phyloP scores from a whole-genome alignment of 805 yeast species.

The Saturnispora gosingensis region DNA sequence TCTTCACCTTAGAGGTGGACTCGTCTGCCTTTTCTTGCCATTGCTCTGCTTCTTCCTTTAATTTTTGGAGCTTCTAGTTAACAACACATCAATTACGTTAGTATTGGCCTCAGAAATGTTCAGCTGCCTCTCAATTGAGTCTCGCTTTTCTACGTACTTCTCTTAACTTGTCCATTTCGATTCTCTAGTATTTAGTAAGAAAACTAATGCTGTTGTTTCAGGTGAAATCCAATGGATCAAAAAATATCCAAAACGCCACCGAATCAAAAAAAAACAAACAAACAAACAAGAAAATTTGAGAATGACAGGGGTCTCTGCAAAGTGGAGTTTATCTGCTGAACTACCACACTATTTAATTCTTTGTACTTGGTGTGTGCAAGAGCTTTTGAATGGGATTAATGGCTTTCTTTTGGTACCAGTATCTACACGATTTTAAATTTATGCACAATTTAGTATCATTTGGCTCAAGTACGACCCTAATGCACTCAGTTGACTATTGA shows the following conservation, averaged over 20 bases:
- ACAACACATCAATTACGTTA: not conserved
- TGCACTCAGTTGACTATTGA: not conserved
- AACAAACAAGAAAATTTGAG: not conserved
- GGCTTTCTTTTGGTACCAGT: no score
- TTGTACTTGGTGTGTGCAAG: no score
- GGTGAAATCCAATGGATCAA: not conserved
- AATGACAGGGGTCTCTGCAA: no score
- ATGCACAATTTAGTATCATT: no score
- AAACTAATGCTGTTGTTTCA: not conserved
- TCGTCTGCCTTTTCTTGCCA: constrained; percentile 98
- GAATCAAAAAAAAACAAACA: not conserved
- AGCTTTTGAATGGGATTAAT: no score
- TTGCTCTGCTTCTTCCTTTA: constrained; percentile 89
- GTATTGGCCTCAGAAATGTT: not conserved
- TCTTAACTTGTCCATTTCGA: constrained; percentile 38
- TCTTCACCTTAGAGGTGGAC: constrained; percentile 68
- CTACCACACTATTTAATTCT: no score
- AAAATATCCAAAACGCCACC: not conserved
- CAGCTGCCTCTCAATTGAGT: not conserved
- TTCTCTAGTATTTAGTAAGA: not conserved
- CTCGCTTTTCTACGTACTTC: constrained; percentile 31
- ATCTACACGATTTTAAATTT: no score
- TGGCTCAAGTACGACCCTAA: no score
- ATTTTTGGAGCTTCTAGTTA: constrained; percentile 67
- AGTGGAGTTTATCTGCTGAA: no score